A percentile compares a stretch with the other conserved stretches of the same genome.
Evolutionary conservation across 306 rosid species (phyloP).

Genomic region (Medicago ruthenica): DNA sequence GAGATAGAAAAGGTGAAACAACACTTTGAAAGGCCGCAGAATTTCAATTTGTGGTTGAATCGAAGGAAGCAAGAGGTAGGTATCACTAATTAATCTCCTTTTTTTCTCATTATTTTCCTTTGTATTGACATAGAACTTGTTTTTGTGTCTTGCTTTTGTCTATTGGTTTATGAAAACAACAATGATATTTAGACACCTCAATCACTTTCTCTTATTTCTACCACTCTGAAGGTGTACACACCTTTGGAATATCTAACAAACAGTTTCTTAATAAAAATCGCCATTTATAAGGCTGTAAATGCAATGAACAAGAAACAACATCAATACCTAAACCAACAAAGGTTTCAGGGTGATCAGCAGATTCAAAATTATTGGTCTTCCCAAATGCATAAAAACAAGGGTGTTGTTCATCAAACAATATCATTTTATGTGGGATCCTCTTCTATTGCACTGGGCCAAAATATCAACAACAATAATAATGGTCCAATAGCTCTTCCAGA

Average conservation of each 20-base stretch:
- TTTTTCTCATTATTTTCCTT: too few species aligned
- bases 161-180: neutral
- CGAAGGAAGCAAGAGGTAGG: too few species aligned
- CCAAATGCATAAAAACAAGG: neutral
- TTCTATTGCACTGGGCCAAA: neutral
- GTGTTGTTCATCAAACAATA: neutral
- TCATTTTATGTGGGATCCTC: neutral
- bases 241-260: conserved; percentile 1
- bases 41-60: too few species aligned
- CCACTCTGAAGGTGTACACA: neutral
- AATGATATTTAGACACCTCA: neutral
- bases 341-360: neutral
- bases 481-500: conserved; percentile 50
- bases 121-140: too few species aligned
- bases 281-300: neutral
- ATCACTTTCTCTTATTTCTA: conserved; percentile 36
- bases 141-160: too few species aligned
- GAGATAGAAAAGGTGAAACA: too few species aligned
- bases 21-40: too few species aligned
- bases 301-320: neutral
- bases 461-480: neutral
- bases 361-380: neutral
- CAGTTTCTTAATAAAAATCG: too few species aligned
- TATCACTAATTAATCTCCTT: too few species aligned
- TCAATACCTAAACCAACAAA: too few species aligned